A percentile compares a stretch with the other conserved stretches of the same genome.
Conservation (phyloP, 768 basidiomycete species). For the Psilocybe tampanensis region DNA sequence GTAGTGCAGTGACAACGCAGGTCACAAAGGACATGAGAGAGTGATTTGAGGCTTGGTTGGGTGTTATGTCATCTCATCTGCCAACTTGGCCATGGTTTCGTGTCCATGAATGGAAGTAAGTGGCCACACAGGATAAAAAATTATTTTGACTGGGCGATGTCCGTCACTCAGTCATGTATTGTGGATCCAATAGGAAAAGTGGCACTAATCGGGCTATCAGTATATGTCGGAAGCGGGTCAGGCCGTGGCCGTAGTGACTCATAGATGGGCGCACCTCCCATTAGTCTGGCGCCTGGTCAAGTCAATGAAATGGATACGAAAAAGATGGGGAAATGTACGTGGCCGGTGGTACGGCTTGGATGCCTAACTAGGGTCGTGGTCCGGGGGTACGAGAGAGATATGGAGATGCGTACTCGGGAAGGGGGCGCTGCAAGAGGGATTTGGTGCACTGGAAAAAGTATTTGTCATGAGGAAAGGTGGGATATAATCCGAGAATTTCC, state of each 20-base stretch:
- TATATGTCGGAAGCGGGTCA: slow-evolving; percentile 1
- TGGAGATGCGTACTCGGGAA: slow-evolving; percentile 13
- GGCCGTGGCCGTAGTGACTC: slow-evolving; percentile 2
- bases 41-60: not conserved
- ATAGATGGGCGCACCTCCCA: slow-evolving; percentile 5
- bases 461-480: slow-evolving; percentile 9
- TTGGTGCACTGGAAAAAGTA: slow-evolving; percentile 10
- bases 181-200: slow-evolving; percentile 22
- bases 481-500: not conserved
- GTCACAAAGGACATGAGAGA: slow-evolving; percentile 9
- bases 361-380: slow-evolving; percentile 5
- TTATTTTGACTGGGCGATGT: slow-evolving; percentile 5
- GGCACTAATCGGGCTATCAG: not conserved
- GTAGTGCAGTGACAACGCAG: slow-evolving; percentile 2
- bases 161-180: not conserved
- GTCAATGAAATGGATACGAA: not conserved
- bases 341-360: slow-evolving; percentile 8
- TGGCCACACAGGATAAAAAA: not conserved
- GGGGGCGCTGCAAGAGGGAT: slow-evolving; percentile 7
- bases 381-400: slow-evolving; percentile 11
- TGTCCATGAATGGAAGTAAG: too few species aligned
- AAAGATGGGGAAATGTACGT: slow-evolving; percentile 7
- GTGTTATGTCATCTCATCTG: too few species aligned
- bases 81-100: too few species aligned
- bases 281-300: not conserved